Conservation (phyloP, 306 rosid genomes). For the Cicer bijugum region DNA sequence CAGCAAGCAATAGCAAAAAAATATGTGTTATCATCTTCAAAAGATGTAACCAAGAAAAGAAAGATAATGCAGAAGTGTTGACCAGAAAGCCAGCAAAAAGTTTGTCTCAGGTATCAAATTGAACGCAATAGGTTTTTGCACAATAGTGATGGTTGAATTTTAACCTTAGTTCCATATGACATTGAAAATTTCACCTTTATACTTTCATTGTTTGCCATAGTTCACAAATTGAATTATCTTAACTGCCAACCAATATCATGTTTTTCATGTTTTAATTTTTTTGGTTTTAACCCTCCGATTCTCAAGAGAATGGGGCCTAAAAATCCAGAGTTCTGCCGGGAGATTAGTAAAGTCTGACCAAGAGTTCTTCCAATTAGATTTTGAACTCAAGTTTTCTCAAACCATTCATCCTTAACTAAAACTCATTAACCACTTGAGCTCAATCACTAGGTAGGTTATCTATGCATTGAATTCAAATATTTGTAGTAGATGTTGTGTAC, state of each 20-base stretch:
- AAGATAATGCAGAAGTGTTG: background rate
- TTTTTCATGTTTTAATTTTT: background rate
- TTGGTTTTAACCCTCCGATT: no score
- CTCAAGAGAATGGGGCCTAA: no score
- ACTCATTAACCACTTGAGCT: no score
- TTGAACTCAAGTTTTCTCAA: no score
- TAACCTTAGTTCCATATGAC: constrained; percentile 1
- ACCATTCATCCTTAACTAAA: no score
- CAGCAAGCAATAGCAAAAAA: background rate
- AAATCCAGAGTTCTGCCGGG: no score
- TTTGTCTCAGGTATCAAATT: background rate
- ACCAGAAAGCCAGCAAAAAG: background rate
- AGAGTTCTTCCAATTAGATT: no score
- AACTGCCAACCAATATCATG: background rate
- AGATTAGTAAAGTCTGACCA: no score
- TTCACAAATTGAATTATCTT: background rate
- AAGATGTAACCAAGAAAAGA: background rate
- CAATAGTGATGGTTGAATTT: background rate
- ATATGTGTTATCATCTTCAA: background rate
- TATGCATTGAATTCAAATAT: constrained; percentile 10
- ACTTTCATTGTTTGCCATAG: constrained; percentile 1
- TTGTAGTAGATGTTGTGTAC: background rate
- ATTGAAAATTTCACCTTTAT: background rate
- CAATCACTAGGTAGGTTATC: no score
- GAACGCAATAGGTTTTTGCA: background rate